Percentiles rank a stretch among this genome's conserved stretches.
phyloP scores from a whole-genome alignment of 805 yeast species.

The Wickerhamiella occidentalis region DNA sequence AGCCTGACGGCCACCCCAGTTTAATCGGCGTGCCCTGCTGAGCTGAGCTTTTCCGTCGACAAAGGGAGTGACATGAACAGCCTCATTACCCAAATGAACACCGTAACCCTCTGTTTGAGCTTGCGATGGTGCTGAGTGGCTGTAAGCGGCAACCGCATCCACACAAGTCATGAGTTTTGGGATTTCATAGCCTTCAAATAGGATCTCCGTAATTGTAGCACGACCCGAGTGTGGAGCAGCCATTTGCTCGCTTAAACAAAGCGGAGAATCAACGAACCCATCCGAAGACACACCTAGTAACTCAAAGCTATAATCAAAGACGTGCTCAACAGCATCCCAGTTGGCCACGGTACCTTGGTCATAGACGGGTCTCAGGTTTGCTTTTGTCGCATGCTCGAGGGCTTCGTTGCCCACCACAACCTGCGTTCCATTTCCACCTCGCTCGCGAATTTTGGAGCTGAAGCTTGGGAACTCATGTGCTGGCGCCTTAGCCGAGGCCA shows the following conservation, averaged over 20 bases:
- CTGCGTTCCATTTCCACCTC: conserved; percentile 45
- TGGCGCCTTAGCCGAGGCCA: conserved; percentile 26
- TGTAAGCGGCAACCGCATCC: conserved; percentile 68
- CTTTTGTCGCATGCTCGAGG: conserved; percentile 53
- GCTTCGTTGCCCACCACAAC: conserved; percentile 78
- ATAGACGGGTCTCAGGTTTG: conserved; percentile 64
- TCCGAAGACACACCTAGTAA: conserved; percentile 55
- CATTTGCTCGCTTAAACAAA: conserved; percentile 67
- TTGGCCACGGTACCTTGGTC: conserved; percentile 81
- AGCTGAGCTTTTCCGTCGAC: conserved; percentile 54
- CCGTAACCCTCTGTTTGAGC: conserved; percentile 46
- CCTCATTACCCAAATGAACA: conserved; percentile 69
- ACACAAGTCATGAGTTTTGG: conserved; percentile 72
- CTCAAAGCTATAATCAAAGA: conserved; percentile 71
- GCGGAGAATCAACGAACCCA: conserved; percentile 58
- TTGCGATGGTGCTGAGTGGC: neutral
- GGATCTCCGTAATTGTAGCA: conserved; percentile 58
- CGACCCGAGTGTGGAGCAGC: conserved; percentile 64
- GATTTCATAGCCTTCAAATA: conserved; percentile 72
- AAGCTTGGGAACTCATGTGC: conserved; percentile 59
- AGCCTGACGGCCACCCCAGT: conserved; percentile 82
- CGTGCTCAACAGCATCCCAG: conserved; percentile 81
- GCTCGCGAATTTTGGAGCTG: conserved; percentile 65
- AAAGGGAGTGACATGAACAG: conserved; percentile 75
- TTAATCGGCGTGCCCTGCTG: conserved; percentile 62